A percentile compares a stretch with the other conserved stretches of the same genome.
These are phyloP conservation scores for Dactylella cylindrospora DNA, from an alignment of 2,329 filamentous ascomycete genomes.

Conservation along the genomic window DNA sequence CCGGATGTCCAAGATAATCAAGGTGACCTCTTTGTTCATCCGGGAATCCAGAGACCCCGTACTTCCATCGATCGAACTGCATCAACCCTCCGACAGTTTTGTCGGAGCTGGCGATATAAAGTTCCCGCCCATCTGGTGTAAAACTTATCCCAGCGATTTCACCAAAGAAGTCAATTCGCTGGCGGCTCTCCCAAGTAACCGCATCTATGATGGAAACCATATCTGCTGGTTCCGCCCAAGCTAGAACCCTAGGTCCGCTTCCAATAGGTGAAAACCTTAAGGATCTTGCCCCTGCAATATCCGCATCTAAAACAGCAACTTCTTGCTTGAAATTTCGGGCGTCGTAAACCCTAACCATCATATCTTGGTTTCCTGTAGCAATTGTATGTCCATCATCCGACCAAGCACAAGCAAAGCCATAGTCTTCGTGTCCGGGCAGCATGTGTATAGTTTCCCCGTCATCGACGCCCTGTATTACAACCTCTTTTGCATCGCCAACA, in stretches of 20 bases:
- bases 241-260: constrained; percentile 66
- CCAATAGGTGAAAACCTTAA: constrained; percentile 72
- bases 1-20: neutral
- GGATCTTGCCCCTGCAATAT: constrained; percentile 69
- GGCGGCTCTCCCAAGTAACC: constrained; percentile 63
- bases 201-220: constrained; percentile 71
- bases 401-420: constrained; percentile 77
- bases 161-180: constrained; percentile 73
- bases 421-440: constrained; percentile 68
- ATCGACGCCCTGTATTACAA: constrained; percentile 69
- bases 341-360: constrained; percentile 72
- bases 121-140: constrained; percentile 65
- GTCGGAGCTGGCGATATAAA: constrained; percentile 71
- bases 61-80: constrained; percentile 59
- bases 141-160: constrained; percentile 71
- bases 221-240: constrained; percentile 75
- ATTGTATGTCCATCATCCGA: constrained; percentile 73
- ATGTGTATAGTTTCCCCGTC: constrained; percentile 61
- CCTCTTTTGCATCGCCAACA: constrained; percentile 68
- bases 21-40: constrained; percentile 17
- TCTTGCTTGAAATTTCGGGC: constrained; percentile 67
- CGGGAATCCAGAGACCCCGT: constrained; percentile 16
- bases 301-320: constrained; percentile 61
- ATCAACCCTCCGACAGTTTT: constrained; percentile 66
- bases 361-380: constrained; percentile 76